Base-by-base conservation (phyloP, 2,329 filamentous ascomycete species). In the Colletotrichum camelliae region DNA sequence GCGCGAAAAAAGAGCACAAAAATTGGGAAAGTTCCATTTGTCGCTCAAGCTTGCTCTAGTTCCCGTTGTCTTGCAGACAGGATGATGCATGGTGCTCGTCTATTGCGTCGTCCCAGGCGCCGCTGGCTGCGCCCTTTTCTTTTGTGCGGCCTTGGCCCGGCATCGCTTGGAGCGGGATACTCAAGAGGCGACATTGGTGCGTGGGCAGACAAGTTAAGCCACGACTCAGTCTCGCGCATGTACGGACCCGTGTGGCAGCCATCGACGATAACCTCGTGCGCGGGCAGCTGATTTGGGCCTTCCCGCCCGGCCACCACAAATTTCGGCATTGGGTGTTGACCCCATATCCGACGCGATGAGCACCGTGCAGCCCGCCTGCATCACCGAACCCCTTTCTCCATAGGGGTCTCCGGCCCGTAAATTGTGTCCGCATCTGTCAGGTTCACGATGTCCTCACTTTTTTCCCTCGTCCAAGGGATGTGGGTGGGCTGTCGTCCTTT, bases 81-180 rank as follows among this genome's bases (percentile, higher is more conserved):
- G 58, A 74, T 55, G 58, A 76, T 72, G 69, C 73, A 57, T 75
- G 69, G 43, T 48, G 60, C 43, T 55, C 67, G n/a, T 65, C 24
- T 13, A 43, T 27, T 67, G 39, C 48, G 24, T 18, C 39, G 18
- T 52, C 18, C 24, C 62, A 39, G 57, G 33, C 60, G 37, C 33
- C 21, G 65, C 8, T 43, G 55, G 39, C 57, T 67, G 68, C 29
- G 24, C 31, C 24, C 13, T 57, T n/a, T 52, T 29, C 24, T 16
- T n/a, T 65, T 9, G 43, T 33, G n/a, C 39, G 18, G 27, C 48
- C n/a, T 39, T 27, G 15, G 35, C 15, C 43, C 21, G 8, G 55
- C 35, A 35, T 73, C 73, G 73, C 73, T 68, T 75, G 58, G 57
- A 61, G 73, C 70, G 73, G 62, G 43, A 68, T 52, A 64, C n/a